Base-by-base conservation (phyloP, 306 rosid species). In the Corylus avellana region DNA sequence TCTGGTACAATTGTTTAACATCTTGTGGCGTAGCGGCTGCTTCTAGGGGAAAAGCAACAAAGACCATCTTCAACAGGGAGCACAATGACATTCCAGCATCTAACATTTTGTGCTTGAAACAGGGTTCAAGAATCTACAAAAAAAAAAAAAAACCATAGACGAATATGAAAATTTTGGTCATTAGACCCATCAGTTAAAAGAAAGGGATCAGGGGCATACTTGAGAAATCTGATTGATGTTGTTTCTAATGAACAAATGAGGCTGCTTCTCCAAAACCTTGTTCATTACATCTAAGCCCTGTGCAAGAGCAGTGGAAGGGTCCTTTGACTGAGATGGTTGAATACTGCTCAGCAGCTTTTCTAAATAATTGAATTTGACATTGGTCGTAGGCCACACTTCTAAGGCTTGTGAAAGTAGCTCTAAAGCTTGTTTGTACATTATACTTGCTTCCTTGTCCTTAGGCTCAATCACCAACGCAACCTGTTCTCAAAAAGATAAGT, bases 251-350 rank as follows among this genome's bases (percentile, higher is more conserved):
- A 96, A 96, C 85, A 96, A 81, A 86, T 93, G 98, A 18, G 99
- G 96, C 86, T 96, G 99, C 88, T 93, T 96, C 90, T 96, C 99
- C 62, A 96, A 85, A 72, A 96, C 98, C 88, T 90, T 96, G 97
- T 96, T 96, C 98, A 96, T 89, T 78, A 96, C 98, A 88, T 96
- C 99, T 86, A 96, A 88, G 81, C 99, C 99, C 91, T 96, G 99
- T 11, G 97, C 98, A 71, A 96, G 90, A 55, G 99, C 96, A 32
- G 99, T 96, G 79, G 99, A 84, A 75, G 99, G 99, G 81, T 96
- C 99, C 90, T 96, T 96, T 74, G 98, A 85, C 78, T 93, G 99
- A 87, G 99, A 91, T 85, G 95, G 98, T 79, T 96, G 99, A 84
- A 96, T 90, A 78, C 97, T 91, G 87, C 97, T 89, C 86, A 96